Evolutionary conservation across 805 yeast species (phyloP), one percentile per base, ranked within the genome.

Genomic region (Ogataea populi-albae): DNA sequence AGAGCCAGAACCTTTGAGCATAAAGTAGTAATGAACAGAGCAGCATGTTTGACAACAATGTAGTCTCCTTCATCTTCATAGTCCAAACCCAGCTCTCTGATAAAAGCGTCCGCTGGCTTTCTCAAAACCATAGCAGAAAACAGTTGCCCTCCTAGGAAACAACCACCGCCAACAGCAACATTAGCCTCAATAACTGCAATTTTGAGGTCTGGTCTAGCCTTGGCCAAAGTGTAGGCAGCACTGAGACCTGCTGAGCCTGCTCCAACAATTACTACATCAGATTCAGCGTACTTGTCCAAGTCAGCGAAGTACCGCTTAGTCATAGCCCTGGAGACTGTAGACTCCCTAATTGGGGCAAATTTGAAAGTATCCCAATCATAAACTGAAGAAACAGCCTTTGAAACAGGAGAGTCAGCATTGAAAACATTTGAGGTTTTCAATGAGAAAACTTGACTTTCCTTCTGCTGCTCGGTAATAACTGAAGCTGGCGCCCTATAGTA

Each of bases 111-210:
- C n/a, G 88, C 84, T 14, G 88, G 89, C 61, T 82, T 82, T 62
- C 89, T 75, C 71, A 81, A 66, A 35, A 82, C 77, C 88, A 81
- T 81, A 24, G 88, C 87, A 19, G 83, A 75, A 59, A 82, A 80
- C 43, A 82, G 65, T 57, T 79, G 86, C 9, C 88, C 91, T 37
- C 86, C 86, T 30, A 82, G 66, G 80, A 84, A 81, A 40, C 83
- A 77, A 19, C 91, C 91, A 44, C 89, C 91, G 39, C 89, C 89
- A 37, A 84, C 82, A 22, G 84, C 71, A n/a, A 81, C 86, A 44
- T 73, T 71, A 23, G 86, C 80, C 63, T 82, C 91, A 39, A 82
- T 71, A 45, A 80, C 77, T 42, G 86, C 86, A 45, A 82, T 75
- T 57, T 78, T 81, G 49, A 82, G 65, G 46, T 82, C 87, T 11